Evolutionary conservation across 352 stramenopile species (phyloP).

Genomic region (Pythium insidiosum): DNA sequence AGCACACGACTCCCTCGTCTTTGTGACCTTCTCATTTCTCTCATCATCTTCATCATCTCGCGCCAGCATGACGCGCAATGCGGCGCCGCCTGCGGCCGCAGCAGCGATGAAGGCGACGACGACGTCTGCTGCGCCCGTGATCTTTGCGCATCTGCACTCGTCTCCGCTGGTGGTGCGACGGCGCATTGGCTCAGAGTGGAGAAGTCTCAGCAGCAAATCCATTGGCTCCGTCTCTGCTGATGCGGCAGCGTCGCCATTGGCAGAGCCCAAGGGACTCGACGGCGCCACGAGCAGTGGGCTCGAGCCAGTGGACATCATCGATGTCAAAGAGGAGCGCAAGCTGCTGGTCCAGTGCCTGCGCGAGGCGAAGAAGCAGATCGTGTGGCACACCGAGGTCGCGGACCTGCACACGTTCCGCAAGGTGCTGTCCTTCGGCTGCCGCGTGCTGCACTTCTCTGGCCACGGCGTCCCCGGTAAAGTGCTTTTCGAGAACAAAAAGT

Average conservation of each 20-base stretch:
- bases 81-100: too few relatives aligned
- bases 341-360: conserved; percentile 68
- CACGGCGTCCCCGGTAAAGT: conserved; percentile 69
- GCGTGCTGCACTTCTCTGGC: conserved; percentile 72
- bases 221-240: background rate
- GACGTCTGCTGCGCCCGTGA: conserved; percentile 13
- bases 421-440: conserved; percentile 68
- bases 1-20: too few relatives aligned
- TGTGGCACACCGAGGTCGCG: conserved; percentile 73
- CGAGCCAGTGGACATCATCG: conserved; percentile 81
- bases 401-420: conserved; percentile 79
- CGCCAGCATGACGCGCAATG: too few relatives aligned
- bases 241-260: background rate
- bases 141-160: conserved; percentile 82
- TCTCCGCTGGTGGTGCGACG: conserved; percentile 73
- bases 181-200: conserved; percentile 46
- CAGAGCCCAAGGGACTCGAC: background rate
- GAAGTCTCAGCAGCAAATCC: conserved; percentile 29
- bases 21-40: too few relatives aligned
- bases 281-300: conserved; percentile 28
- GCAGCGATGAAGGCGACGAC: too few relatives aligned
- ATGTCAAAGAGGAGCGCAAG: conserved; percentile 68
- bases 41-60: too few relatives aligned
- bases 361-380: conserved; percentile 50
- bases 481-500: conserved; percentile 76